Evolutionary conservation across 208 protist species (phyloP).

Genomic region (Leishmania gerbilli): DNA sequence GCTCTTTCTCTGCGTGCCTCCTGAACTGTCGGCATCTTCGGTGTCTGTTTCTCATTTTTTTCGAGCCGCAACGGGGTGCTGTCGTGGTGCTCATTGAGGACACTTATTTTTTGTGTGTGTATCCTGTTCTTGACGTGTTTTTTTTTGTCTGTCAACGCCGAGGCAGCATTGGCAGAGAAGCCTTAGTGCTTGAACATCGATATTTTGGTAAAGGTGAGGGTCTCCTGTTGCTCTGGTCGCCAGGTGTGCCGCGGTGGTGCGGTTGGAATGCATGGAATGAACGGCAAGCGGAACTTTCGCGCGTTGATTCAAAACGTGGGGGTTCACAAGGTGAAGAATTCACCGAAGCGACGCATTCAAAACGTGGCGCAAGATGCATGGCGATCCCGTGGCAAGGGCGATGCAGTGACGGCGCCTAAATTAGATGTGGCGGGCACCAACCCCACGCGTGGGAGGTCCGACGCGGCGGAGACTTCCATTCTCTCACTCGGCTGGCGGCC

Average conservation of each 20-base stretch:
- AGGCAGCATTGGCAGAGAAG: background rate
- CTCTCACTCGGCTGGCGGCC: background rate
- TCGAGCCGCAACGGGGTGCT: no score
- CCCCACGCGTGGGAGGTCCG: background rate
- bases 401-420: background rate
- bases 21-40: background rate
- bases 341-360: constrained; percentile 31
- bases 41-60: background rate
- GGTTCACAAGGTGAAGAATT: constrained; percentile 30
- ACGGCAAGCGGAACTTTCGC: constrained; percentile 28
- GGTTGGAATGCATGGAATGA: background rate
- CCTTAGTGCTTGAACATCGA: background rate
- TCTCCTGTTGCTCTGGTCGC: background rate
- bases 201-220: background rate
- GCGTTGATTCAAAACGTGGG: constrained; percentile 36
- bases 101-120: background rate
- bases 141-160: background rate
- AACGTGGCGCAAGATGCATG: constrained; percentile 13
- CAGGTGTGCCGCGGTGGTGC: background rate
- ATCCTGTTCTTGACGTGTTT: background rate
- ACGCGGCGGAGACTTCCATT: background rate
- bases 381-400: background rate
- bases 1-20: background rate
- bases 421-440: background rate
- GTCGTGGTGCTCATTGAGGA: no score